phyloP scores from a whole-genome alignment of 78 protist genomes.

The Dictyostelium capitatum region DNA sequence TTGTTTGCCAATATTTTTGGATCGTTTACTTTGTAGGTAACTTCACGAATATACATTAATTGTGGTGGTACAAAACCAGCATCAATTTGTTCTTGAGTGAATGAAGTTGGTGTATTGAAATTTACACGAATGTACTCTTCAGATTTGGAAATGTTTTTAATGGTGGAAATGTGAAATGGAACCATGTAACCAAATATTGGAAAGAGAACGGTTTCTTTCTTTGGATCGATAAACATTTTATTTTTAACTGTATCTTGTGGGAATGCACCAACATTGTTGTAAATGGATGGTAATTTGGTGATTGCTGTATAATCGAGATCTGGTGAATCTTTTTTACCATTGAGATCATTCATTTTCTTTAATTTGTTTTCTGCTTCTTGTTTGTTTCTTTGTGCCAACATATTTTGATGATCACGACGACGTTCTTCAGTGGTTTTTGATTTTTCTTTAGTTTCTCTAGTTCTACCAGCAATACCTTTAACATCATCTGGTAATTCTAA shows the following conservation, averaged over 20 bases:
- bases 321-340: neutral
- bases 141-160: constrained; percentile 86
- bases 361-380: constrained; percentile 52
- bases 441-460: constrained; percentile 45
- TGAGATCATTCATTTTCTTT: neutral
- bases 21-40: constrained; percentile 81
- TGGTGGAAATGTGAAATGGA: constrained; percentile 95
- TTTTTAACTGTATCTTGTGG: constrained; percentile 67
- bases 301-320: constrained; percentile 4
- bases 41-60: constrained; percentile 88
- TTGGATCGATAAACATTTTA: constrained; percentile 87
- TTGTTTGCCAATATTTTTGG: constrained; percentile 40
- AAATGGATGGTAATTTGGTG: constrained; percentile 21
- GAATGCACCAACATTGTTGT: neutral
- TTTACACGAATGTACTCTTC: constrained; percentile 90
- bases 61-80: constrained; percentile 28
- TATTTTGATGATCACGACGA: constrained; percentile 53
- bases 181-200: constrained; percentile 93
- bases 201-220: constrained; percentile 84
- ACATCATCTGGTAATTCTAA: constrained; percentile 60
- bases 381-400: constrained; percentile 33
- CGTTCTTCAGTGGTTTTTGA: constrained; percentile 26
- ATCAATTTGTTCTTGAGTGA: constrained; percentile 39
- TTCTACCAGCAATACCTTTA: constrained; percentile 50
- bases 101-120: constrained; percentile 82